These are phyloP conservation scores for Iris macrosiphon DNA, from an alignment of 106 monocot genomes.

Conservation along the genomic window DNA sequence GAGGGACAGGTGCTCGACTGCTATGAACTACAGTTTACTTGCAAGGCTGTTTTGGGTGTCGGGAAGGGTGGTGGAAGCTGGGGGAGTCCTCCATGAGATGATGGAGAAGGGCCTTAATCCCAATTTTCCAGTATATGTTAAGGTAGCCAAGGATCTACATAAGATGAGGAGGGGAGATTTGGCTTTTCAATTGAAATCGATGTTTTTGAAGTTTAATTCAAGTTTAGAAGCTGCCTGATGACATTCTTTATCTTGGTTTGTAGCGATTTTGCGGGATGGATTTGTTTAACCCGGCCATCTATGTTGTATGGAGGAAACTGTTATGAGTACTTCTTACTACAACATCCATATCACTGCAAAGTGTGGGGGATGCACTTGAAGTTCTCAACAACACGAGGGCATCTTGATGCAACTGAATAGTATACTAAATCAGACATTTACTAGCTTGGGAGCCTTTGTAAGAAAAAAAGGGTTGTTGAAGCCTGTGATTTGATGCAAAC, in stretches of 20 bases:
- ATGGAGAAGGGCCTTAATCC: slow-evolving; percentile 73
- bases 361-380: too few relatives aligned
- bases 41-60: slow-evolving; percentile 31
- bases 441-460: slow-evolving; percentile 70
- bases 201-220: slow-evolving; percentile 32
- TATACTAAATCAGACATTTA: slow-evolving; percentile 59
- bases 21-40: slow-evolving; percentile 69
- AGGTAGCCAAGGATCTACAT: slow-evolving; percentile 50
- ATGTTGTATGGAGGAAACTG: not conserved
- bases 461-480: slow-evolving; percentile 41
- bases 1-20: slow-evolving; percentile 44
- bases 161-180: slow-evolving; percentile 34
- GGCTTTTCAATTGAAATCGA: slow-evolving; percentile 37
- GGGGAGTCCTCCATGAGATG: slow-evolving; percentile 59
- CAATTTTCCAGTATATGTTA: slow-evolving; percentile 58
- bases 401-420: too few relatives aligned
- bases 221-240: slow-evolving; percentile 9
- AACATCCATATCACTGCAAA: not conserved
- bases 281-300: not conserved
- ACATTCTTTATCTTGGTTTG: not conserved
- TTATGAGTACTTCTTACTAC: not conserved
- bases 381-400: too few relatives aligned
- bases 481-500: slow-evolving; percentile 48
- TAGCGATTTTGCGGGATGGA: not conserved
- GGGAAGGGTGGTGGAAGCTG: slow-evolving; percentile 48